Evolutionary conservation across 73 alveolate species (phyloP), one percentile per base, ranked within the genome.

Genomic region (Paramecium primaurelia): DNA sequence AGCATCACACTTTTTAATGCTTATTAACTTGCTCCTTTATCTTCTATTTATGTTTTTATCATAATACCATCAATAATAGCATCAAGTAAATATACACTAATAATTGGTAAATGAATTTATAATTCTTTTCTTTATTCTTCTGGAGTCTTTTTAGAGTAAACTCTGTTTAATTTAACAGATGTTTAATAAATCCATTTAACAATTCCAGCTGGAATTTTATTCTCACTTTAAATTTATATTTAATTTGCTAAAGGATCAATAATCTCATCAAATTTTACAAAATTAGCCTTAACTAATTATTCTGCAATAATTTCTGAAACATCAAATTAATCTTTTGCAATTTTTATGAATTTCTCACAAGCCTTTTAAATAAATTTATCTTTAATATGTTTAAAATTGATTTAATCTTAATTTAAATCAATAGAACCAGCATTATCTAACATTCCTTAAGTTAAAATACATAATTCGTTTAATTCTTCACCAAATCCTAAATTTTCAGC

Each of bases 401-500:
- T 34, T 71, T 71, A 37, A 71, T 71, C 86, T 18, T n/a, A n/a
- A 34, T 71, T 37, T 34, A 71, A 37, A 34, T 71, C 58, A 18
- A 59, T 37, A 25, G 59, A 30, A 3, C 86, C 58, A 25, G 86
- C 86, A 71, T 71, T 71, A 10, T 71, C 86, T 8, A 37, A 30
- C 86, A 71, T 71, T 18, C 86, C 58, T 71, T 71, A 71, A 71
- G 86, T 71, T 71, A 71, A 34, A 30, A 71, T 71, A 37, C 58
- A 34, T 30, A 71, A 71, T 37, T 71, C 86, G 30, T 71, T 37
- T 34, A 71, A 37, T 34, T 71, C 86, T 14, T 71, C 86, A 9
- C 86, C 86, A 71, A 71, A 71, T 6, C 86, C 86, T 71, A 71
- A 8, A 25, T 26, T n/a, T 25, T 71, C 58, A 30, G 86, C 86